Evolutionary conservation across 2,329 filamentous ascomycete genomes (phyloP).

Genomic region (Grosmannia serpens): DNA sequence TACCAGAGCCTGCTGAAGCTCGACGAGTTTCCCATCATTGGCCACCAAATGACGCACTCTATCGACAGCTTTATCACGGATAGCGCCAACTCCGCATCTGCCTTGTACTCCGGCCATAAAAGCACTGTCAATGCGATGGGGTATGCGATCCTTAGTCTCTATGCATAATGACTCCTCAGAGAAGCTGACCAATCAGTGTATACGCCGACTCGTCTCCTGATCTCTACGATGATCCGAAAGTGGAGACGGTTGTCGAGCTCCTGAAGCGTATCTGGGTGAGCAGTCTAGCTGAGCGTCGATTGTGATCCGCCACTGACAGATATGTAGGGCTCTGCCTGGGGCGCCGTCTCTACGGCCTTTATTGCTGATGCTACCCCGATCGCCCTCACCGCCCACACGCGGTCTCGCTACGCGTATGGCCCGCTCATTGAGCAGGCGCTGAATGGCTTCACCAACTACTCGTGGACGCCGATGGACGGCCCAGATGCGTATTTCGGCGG

Average conservation of each 20-base stretch:
- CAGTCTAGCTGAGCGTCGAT: too few relatives aligned
- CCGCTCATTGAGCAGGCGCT: constrained; percentile 66
- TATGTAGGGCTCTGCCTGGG: constrained; percentile 40
- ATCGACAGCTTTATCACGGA: constrained; percentile 80
- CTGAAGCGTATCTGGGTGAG: constrained; percentile 58
- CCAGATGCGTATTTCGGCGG: constrained; percentile 76
- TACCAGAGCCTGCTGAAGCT: constrained; percentile 66
- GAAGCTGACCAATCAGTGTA: constrained; percentile 29
- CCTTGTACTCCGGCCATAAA: constrained; percentile 76
- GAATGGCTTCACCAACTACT: constrained; percentile 67
- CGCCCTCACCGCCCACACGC: constrained; percentile 61
- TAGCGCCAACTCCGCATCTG: constrained; percentile 73
- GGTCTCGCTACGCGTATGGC: constrained; percentile 56
- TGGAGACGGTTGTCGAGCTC: constrained; percentile 73
- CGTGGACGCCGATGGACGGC: constrained; percentile 63
- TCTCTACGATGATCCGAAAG: constrained; percentile 71
- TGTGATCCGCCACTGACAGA: too few relatives aligned
- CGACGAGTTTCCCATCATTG: constrained; percentile 76
- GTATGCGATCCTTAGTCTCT: neutral
- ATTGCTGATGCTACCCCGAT: constrained; percentile 75
- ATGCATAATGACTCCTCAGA: neutral
- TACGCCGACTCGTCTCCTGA: constrained; percentile 67
- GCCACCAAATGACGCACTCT: constrained; percentile 83
- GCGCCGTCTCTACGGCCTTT: constrained; percentile 67
- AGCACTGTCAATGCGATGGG: constrained; percentile 68